phyloP scores from a whole-genome alignment of 192 early-diverging fungal genomes.

The Linnemannia exigua region DNA sequence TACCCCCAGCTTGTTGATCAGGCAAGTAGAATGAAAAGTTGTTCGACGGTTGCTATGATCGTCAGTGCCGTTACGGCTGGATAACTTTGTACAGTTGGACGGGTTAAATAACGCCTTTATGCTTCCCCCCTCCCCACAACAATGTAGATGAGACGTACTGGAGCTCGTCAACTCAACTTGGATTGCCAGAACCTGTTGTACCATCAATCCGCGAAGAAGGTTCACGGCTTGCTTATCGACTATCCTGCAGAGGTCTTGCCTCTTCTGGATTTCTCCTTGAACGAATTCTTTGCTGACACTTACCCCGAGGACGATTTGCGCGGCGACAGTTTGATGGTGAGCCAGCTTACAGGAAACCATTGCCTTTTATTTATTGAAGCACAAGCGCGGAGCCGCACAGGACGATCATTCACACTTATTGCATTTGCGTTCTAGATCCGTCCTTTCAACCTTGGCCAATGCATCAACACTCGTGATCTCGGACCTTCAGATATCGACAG shows the following conservation, averaged over 20 bases:
- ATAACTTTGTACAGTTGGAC: not conserved
- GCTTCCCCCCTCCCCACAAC: not conserved
- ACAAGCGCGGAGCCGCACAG: no score
- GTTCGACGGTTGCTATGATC: not conserved
- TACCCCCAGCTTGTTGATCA: constrained; percentile 81
- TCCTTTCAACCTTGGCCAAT: constrained; percentile 85
- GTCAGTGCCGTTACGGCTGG: not conserved
- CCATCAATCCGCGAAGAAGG: constrained; percentile 72
- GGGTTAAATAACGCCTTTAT: constrained; percentile 8
- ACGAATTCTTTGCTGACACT: constrained; percentile 76
- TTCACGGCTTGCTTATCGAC: constrained; percentile 90
- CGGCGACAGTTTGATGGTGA: constrained; percentile 72
- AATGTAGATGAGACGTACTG: constrained; percentile 74
- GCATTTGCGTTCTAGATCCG: constrained; percentile 68
- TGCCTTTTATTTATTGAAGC: not conserved
- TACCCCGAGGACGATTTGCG: constrained; percentile 75
- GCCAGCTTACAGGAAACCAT: not conserved
- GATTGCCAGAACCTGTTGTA: constrained; percentile 88
- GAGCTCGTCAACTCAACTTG: constrained; percentile 85
- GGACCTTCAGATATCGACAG: constrained; percentile 98
- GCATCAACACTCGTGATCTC: constrained; percentile 94
- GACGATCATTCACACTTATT: not conserved
- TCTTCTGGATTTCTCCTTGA: constrained; percentile 90
- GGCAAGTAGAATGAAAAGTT: constrained; percentile 33
- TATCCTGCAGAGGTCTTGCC: constrained; percentile 98